Percentiles rank a stretch among this genome's conserved stretches.
Evolutionary conservation across 176 grass and related monocot species (phyloP).

Genomic region (Oryza meyeriana): DNA sequence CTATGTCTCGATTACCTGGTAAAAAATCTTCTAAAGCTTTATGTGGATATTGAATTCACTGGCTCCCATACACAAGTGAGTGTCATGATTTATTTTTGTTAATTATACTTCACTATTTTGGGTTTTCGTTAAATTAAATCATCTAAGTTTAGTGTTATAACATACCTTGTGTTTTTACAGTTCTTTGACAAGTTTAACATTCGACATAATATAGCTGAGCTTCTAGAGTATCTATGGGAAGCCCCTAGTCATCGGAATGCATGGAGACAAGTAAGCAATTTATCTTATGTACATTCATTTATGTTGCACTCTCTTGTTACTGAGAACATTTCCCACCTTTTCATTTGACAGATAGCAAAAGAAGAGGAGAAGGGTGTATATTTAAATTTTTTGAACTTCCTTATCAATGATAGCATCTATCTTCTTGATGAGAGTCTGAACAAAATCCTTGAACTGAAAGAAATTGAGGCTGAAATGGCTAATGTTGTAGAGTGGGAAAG

Average conservation of each 20-base stretch:
- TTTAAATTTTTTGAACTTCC: slow-evolving; percentile 97
- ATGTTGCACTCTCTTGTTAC: neutral
- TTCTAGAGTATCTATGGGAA: slow-evolving; percentile 95
- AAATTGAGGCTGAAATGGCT: slow-evolving; percentile 95
- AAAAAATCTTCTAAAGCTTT: slow-evolving; percentile 90
- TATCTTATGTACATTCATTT: slow-evolving; percentile 20
- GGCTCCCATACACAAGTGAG: slow-evolving; percentile 92
- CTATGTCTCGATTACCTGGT: slow-evolving; percentile 87
- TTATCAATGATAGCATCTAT: slow-evolving; percentile 99
- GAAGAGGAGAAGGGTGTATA: slow-evolving; percentile 95
- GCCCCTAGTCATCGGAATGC: slow-evolving; percentile 88
- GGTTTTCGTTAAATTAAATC: slow-evolving; percentile 1
- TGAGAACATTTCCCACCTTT: slow-evolving; percentile 20
- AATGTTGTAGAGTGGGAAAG: slow-evolving; percentile 69
- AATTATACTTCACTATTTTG: neutral
- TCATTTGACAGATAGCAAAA: slow-evolving; percentile 66
- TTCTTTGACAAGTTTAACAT: slow-evolving; percentile 98
- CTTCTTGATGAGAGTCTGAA: slow-evolving; percentile 99
- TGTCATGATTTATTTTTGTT: neutral
- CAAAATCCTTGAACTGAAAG: slow-evolving; percentile 94
- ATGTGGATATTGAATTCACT: slow-evolving; percentile 99
- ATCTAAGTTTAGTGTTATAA: slow-evolving; percentile 16
- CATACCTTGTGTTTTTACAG: slow-evolving; percentile 45
- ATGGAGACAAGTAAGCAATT: slow-evolving; percentile 69
- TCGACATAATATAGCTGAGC: slow-evolving; percentile 96